These are phyloP conservation scores for Camillea tinctor DNA, from an alignment of 2,329 filamentous ascomycete genomes.

Conservation along the genomic window DNA sequence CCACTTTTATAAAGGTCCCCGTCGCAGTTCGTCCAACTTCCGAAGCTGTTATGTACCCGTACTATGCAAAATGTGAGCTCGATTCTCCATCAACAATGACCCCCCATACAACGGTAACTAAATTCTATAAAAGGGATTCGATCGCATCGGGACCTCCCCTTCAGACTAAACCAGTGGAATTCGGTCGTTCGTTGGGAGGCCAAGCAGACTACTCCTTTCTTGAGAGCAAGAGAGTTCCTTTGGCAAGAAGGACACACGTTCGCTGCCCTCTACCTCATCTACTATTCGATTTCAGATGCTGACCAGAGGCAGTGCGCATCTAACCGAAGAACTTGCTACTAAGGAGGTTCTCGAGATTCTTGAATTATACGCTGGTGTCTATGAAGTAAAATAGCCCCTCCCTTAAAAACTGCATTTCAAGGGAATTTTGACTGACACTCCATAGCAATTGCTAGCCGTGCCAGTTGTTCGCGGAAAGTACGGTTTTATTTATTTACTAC, in stretches of 20 bases:
- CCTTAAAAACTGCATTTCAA: neutral
- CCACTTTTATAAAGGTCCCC: constrained; percentile 48
- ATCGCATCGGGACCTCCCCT: constrained; percentile 89
- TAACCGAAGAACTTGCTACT: constrained; percentile 78
- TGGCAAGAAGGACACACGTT: constrained; percentile 91
- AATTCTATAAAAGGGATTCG: constrained; percentile 64
- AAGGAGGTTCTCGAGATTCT: constrained; percentile 91
- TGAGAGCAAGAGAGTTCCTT: constrained; percentile 90
- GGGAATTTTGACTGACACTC: neutral
- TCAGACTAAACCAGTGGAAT: constrained; percentile 98
- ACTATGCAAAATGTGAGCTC: constrained; percentile 19
- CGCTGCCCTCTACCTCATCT: neutral
- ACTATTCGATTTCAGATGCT: constrained; percentile 2
- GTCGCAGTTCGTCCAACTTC: constrained; percentile 68
- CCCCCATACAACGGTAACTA: constrained; percentile 62
- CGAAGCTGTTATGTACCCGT: constrained; percentile 48
- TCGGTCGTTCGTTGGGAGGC: constrained; percentile 92
- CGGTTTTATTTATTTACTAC: neutral
- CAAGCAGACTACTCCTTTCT: constrained; percentile 85
- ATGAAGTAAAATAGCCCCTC: constrained; percentile 52
- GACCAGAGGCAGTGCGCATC: constrained; percentile 63
- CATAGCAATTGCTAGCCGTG: constrained; percentile 76
- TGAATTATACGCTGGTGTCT: constrained; percentile 87
- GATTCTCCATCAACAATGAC: constrained; percentile 56
- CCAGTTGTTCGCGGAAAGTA: constrained; percentile 81